Percentiles rank a stretch among this genome's conserved stretches.
Conservation (phyloP, 2,329 filamentous ascomycete genomes). For the Juglanconis oblonga region DNA sequence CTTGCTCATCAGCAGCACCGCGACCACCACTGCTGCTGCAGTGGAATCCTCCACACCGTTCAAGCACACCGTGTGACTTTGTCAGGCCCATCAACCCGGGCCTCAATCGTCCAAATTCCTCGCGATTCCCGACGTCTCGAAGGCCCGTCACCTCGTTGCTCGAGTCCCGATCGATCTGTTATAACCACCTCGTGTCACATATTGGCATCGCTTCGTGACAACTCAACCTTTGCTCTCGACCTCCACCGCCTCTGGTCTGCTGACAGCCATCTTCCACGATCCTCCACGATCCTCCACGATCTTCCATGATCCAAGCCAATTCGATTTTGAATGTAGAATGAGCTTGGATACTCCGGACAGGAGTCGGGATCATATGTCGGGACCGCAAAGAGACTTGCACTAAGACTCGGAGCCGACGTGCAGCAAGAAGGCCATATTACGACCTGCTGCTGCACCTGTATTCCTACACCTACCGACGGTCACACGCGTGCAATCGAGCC, state of each 20-base stretch:
- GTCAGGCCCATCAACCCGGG: background rate
- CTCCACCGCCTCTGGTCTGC: background rate
- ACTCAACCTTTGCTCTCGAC: background rate
- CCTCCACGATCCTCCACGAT: background rate
- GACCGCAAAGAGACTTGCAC: conserved; percentile 11
- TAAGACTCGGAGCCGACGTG: background rate
- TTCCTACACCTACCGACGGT: background rate
- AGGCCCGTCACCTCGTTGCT: background rate
- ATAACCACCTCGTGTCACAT: background rate
- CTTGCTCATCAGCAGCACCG: background rate
- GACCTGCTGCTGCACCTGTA: conserved; percentile 4
- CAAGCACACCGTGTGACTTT: background rate
- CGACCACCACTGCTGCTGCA: background rate
- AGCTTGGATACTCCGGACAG: conserved; percentile 12
- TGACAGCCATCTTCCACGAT: background rate
- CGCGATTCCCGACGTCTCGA: background rate
- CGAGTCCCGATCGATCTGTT: background rate
- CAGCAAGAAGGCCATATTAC: background rate
- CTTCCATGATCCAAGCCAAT: background rate
- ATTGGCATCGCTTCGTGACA: background rate
- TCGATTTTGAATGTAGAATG: conserved; percentile 15
- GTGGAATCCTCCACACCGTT: background rate
- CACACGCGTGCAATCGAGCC: background rate
- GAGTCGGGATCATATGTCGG: conserved; percentile 19
- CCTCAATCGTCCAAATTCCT: background rate